Percentiles rank a stretch among this genome's conserved stretches.
Evolutionary conservation across 2,329 filamentous ascomycete genomes (phyloP).

Genomic region (Beauveria rudraprayagi): DNA sequence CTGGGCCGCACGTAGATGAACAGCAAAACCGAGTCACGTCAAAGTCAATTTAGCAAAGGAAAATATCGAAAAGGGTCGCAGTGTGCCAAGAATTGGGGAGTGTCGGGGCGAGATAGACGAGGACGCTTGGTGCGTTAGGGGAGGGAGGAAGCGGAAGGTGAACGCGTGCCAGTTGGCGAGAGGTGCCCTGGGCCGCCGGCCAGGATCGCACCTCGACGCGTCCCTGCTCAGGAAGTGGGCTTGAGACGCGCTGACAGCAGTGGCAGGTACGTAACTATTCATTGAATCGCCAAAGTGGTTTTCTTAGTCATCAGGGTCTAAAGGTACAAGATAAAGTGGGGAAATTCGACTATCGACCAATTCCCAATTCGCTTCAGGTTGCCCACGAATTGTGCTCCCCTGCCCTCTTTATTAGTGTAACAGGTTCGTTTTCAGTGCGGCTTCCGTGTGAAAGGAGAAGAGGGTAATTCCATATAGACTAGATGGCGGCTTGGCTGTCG

Average conservation of each 20-base stretch:
- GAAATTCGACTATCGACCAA: too few relatives aligned
- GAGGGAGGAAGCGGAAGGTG: not conserved
- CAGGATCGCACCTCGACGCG: conserved; percentile 6
- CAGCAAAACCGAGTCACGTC: not conserved
- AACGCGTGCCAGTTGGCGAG: not conserved
- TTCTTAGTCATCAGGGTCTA: not conserved
- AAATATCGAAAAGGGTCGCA: not conserved
- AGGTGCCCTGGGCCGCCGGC: not conserved
- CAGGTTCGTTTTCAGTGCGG: too few relatives aligned
- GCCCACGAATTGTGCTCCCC: too few relatives aligned
- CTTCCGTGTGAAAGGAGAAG: not conserved
- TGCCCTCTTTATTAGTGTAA: too few relatives aligned
- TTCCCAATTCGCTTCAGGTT: too few relatives aligned
- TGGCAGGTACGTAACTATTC: not conserved
- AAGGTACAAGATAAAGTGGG: too few relatives aligned
- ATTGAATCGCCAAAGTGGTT: not conserved
- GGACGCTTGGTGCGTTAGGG: not conserved
- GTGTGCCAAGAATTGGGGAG: not conserved
- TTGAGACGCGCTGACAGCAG: not conserved
- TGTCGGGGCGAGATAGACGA: not conserved
- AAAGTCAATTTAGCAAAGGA: not conserved
- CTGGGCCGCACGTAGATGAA: not conserved
- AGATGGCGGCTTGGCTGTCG: not conserved
- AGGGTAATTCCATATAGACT: not conserved
- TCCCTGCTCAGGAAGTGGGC: not conserved